Evolutionary conservation across 176 grass and related monocot genomes (phyloP), one percentile per base, ranked within the genome.

Genomic region (Oropetium thomaeum): DNA sequence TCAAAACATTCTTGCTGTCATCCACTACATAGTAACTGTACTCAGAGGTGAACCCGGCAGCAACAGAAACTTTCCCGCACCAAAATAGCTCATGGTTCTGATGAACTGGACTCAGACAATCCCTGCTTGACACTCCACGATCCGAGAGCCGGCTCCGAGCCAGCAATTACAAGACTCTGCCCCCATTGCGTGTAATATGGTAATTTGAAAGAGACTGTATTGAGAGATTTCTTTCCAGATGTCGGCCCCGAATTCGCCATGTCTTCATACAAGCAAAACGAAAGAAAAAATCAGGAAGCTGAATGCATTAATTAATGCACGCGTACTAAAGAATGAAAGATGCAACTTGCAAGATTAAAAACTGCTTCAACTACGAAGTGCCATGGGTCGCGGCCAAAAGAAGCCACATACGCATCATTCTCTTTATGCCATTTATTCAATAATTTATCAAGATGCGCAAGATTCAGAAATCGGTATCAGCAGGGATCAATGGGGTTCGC

Each of bases 111-210:
- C 52, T 82, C 53, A 99, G 63, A 16, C n/a, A 96, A 9, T 15
- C 87, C 96, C 68, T 92, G 82, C 82, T 96, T 95, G 34, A 92
- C 86, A 70, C 90, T 92, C 92, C 96, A 92, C 6, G 89, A 95
- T 15, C 96, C 96, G 5, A 99, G 85, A 27, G 39, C 54, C 0
- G 84, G 79, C 7, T 87, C 84, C 0, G 92, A 99, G 75, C 96
- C 96, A 1, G 91, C 87, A 22, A 99, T 64, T 38, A 96, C 20
- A 27, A 99, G 84, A 42, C 79, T 90, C 76, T 95, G 89, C 1
- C 96, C 92, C 96, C 96, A 99, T 37, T 90, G 82, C 0, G 96
- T 99, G 71, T 88, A 99, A 63, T 99, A 92, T 3, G 92, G 92
- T 15, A 99, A 48, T 77, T 90, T 94, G 85, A 99, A 95, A 5